These are phyloP conservation scores for Aspergillus awamori DNA, from an alignment of 2,329 filamentous ascomycete species.

Conservation along the genomic window DNA sequence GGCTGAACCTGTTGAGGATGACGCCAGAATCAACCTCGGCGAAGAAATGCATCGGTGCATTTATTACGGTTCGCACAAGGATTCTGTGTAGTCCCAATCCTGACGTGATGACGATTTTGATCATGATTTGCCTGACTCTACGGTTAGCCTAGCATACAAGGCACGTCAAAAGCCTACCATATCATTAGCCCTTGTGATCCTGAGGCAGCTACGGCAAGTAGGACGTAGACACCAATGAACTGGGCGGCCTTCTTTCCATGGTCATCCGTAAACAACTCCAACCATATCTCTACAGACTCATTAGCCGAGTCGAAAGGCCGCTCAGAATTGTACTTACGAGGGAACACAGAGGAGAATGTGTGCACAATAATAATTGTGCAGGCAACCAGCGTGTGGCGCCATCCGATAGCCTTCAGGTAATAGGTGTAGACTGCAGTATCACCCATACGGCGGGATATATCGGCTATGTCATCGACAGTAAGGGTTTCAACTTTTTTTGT, in stretches of 20 bases:
- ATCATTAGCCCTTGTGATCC: constrained; percentile 4
- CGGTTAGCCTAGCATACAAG: neutral
- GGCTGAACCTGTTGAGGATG: constrained; percentile 5
- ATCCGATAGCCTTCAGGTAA: constrained; percentile 6
- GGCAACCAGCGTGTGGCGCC: neutral
- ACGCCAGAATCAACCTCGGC: neutral
- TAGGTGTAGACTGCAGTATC: constrained; percentile 5
- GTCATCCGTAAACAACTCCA: constrained; percentile 2
- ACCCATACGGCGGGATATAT: constrained; percentile 2
- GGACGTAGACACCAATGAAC: neutral
- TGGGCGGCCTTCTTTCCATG: neutral
- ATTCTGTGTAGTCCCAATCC: neutral
- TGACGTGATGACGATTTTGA: neutral
- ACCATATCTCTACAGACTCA: neutral
- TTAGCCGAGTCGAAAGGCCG: neutral
- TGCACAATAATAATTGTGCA: neutral
- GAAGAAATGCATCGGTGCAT: constrained; percentile 2
- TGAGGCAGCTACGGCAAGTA: neutral
- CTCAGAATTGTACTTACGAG: neutral
- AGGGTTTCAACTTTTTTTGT: neutral
- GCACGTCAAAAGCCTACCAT: neutral
- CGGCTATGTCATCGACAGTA: constrained; percentile 2
- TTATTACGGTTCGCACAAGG: neutral
- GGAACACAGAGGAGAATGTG: constrained; percentile 2
- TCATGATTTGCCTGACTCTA: constrained; percentile 5